Base-by-base conservation (phyloP, 2,329 filamentous ascomycete species). In the Colletotrichum cuscutae region DNA sequence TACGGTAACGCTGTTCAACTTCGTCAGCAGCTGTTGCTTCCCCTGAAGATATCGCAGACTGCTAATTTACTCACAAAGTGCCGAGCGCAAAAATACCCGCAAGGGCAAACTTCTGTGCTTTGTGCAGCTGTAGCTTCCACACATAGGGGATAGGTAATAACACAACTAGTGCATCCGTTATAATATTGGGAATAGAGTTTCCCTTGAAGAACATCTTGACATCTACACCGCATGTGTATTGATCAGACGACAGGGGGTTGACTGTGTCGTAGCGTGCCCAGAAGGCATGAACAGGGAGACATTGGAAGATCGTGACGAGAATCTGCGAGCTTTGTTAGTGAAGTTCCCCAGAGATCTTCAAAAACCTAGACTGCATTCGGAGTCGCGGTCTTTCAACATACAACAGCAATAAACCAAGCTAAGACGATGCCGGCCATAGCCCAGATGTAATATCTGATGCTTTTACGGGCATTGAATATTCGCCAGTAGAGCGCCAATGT, bases 121-220 rank as follows among this genome's bases (percentile, higher is more conserved):
- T 65, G 1, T 76, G 77, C 42, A 81, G 72, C 35, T 77, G 74
- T 3, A 82, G 69, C 19, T 65, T 75, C 60, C 76, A 79, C 13
- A 81, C 74, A 28, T 79, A 76, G 2, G 78, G 79, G 1, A 80
- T 67, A 1, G 80, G 80, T 1, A 81, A 65, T 1, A 73, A 22
- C 15, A 82, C 73, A 22, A 81, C 77, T 11, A 79, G 22, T 1
- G 78, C 54, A 32, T 81, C 79, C 2, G 77, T 78, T 4, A 77
- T 68, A 22, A 81, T 78, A 53, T 78, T 79, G 1, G 78, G 76
- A 9, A 80, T 76, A 2, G 77, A 75, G 58, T 80, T 81, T 2
- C 74, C 76, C 57, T 77, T 77, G 59, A 80, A 80, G 66, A 80
- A 79, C 4, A 74, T 73, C 30, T 54, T 74, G 6, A 73, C 52